Percentiles rank a stretch among this genome's conserved stretches.
These are phyloP conservation scores for Podaxis mareebaensis DNA, from an alignment of 768 basidiomycete species.

Conservation along the genomic window DNA sequence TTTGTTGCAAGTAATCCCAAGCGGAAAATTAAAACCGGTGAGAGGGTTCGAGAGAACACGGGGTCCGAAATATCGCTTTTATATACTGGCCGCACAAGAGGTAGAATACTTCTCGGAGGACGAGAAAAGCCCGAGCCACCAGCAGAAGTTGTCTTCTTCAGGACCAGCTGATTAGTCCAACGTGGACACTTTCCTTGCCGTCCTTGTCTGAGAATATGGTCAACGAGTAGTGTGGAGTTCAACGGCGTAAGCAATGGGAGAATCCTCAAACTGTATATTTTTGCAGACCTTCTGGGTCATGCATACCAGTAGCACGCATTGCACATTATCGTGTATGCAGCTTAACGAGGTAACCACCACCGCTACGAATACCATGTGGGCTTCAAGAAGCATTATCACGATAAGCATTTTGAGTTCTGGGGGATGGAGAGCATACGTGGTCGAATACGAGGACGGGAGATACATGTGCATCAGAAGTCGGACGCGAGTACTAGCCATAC, in stretches of 20 bases:
- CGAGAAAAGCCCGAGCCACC: slow-evolving; percentile 4
- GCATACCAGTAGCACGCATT: not conserved
- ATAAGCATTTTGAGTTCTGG: not conserved
- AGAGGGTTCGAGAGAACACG: not conserved
- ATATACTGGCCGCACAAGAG: not conserved
- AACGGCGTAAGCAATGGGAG: not conserved
- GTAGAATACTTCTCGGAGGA: not conserved
- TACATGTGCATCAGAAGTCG: not conserved
- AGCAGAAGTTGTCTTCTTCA: not conserved
- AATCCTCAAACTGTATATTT: not conserved
- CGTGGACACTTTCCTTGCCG: not conserved
- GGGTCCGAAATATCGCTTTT: not conserved
- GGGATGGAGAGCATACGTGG: not conserved
- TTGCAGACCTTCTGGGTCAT: not conserved
- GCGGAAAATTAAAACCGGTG: not conserved
- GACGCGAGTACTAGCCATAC: not conserved
- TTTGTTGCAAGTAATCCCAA: not conserved
- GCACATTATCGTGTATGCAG: not conserved
- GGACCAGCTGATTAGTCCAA: slow-evolving; percentile 1
- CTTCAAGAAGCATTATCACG: not conserved
- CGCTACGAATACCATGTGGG: not conserved
- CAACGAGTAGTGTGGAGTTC: not conserved
- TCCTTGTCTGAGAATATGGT: not conserved
- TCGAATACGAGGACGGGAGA: not conserved
- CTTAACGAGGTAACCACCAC: not conserved